Percentiles rank a stretch among this genome's conserved stretches.
These are phyloP conservation scores for Solidago caesia DNA, from an alignment of 129 eudicot genomes.

Conservation along the genomic window DNA sequence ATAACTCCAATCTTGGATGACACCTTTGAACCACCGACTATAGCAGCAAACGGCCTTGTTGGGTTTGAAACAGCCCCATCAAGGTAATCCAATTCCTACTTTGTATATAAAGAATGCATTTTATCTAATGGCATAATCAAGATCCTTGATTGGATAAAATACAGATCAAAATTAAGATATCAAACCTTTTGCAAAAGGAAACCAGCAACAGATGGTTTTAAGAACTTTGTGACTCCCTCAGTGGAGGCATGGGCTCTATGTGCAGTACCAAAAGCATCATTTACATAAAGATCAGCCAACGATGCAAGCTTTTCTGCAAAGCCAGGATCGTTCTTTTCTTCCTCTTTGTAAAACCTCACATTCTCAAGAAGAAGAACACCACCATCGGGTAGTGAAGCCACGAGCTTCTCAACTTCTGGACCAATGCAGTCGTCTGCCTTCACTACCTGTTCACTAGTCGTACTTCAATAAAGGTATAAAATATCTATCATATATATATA, in stretches of 20 bases:
- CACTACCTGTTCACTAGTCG: slow-evolving; percentile 45
- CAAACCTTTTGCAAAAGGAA: no score
- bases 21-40: slow-evolving; percentile 75
- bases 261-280: slow-evolving; percentile 64
- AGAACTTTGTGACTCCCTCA: no score
- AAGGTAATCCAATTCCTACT: no score
- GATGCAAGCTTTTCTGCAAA: slow-evolving; percentile 55
- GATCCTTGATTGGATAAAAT: no score
- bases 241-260: slow-evolving; percentile 53
- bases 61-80: slow-evolving; percentile 33
- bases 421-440: slow-evolving; percentile 75
- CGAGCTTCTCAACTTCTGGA: slow-evolving; percentile 64
- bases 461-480: background rate
- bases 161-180: no score
- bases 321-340: slow-evolving; percentile 65
- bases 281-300: slow-evolving; percentile 51
- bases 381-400: slow-evolving; percentile 66
- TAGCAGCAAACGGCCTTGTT: slow-evolving; percentile 77
- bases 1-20: slow-evolving; percentile 70
- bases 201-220: background rate
- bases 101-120: no score
- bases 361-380: slow-evolving; percentile 72
- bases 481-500: background rate
- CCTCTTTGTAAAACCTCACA: slow-evolving; percentile 67
- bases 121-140: background rate